These are phyloP conservation scores for Kingdonia uniflora DNA, from an alignment of 164 flowering plant genomes.

Conservation along the genomic window DNA sequence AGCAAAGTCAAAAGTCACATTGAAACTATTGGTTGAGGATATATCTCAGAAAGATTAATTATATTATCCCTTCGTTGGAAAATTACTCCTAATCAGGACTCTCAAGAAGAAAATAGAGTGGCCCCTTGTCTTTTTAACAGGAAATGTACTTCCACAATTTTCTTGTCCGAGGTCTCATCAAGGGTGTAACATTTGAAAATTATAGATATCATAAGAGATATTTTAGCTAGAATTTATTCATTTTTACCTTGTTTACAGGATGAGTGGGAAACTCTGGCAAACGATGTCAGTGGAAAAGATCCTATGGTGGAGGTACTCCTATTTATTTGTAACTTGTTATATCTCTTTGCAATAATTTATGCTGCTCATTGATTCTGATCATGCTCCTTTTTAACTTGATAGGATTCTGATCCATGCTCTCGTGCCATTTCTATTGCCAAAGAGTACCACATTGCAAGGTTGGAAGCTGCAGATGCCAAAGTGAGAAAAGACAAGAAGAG, in stretches of 20 bases:
- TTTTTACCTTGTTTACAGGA: constrained; percentile 28
- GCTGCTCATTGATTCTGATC: neutral
- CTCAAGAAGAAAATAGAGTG: too few relatives aligned
- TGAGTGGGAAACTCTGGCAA: constrained; percentile 49
- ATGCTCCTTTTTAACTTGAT: constrained; percentile 11
- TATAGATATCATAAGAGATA: neutral
- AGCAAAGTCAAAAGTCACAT: too few relatives aligned
- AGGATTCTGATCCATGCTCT: constrained; percentile 41
- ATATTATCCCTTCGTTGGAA: too few relatives aligned
- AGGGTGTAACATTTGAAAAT: neutral
- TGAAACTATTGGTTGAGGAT: too few relatives aligned
- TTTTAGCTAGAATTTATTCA: neutral
- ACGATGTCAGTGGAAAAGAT: constrained; percentile 20
- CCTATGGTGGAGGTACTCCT: constrained; percentile 36
- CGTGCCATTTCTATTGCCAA: constrained; percentile 49
- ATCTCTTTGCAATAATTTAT: neutral
- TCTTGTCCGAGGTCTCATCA: neutral
- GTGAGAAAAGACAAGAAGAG: constrained; percentile 57
- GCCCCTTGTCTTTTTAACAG: too few relatives aligned
- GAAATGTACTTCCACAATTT: too few relatives aligned
- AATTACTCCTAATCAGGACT: too few relatives aligned
- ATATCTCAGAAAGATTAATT: too few relatives aligned
- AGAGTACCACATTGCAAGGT: constrained; percentile 62
- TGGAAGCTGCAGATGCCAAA: constrained; percentile 67
- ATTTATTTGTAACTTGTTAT: neutral